These are phyloP conservation scores for Neocatenulostroma microsporum DNA, from an alignment of 2,329 filamentous ascomycete species.

Conservation along the genomic window DNA sequence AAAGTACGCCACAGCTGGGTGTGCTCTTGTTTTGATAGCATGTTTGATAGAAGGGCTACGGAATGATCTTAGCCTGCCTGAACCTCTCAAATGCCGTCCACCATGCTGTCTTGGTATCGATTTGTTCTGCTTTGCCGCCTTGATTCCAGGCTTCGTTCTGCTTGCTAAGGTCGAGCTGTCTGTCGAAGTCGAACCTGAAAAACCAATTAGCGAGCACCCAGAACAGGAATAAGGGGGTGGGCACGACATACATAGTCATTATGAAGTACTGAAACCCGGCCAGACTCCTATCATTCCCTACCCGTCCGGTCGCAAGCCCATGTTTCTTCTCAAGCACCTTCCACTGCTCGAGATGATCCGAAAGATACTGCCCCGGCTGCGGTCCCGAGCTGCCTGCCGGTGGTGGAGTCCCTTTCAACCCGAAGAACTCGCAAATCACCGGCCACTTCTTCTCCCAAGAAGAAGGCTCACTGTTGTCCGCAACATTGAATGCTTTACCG, in stretches of 20 bases:
- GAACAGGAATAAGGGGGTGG: too few relatives aligned
- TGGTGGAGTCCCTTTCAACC: slow-evolving; percentile 18
- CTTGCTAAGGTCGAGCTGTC: slow-evolving; percentile 39
- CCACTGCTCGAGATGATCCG: slow-evolving; percentile 28
- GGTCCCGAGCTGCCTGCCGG: slow-evolving; percentile 12
- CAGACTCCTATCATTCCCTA: slow-evolving; percentile 31
- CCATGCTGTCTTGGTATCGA: slow-evolving; percentile 30
- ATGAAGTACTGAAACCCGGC: slow-evolving; percentile 38
- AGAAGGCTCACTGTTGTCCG: slow-evolving; percentile 11
- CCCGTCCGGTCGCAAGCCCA: slow-evolving; percentile 32
- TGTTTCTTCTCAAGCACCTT: slow-evolving; percentile 29
- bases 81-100: slow-evolving; percentile 39
- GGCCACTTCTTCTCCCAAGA: slow-evolving; percentile 23
- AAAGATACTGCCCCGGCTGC: slow-evolving; percentile 28
- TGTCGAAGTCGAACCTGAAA: slow-evolving; percentile 42
- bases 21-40: too few relatives aligned
- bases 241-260: slow-evolving; percentile 33
- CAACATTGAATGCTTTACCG: slow-evolving; percentile 21
- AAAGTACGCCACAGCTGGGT: too few relatives aligned
- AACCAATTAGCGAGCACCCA: too few relatives aligned
- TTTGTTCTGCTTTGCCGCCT: slow-evolving; percentile 12
- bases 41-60: slow-evolving; percentile 11
- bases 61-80: slow-evolving; percentile 38
- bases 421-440: slow-evolving; percentile 20
- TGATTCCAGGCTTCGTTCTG: slow-evolving; percentile 31